A percentile compares a stretch with the other conserved stretches of the same genome.
Conservation (phyloP, 495 filamentous ascomycete genomes). For the Friedmanniomyces endolithicus region DNA sequence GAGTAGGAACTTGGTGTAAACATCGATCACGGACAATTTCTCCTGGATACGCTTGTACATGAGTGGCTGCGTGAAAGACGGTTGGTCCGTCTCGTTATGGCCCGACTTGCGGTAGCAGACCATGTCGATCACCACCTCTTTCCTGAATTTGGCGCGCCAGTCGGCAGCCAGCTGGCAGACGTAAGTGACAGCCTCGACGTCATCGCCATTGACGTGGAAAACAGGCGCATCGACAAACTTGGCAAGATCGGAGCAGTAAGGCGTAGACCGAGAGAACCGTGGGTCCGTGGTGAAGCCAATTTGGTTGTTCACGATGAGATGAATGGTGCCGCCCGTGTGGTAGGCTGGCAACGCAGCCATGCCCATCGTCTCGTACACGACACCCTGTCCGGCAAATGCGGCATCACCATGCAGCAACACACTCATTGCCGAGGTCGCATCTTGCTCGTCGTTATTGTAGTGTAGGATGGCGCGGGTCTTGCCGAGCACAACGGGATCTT, state of each 20-base stretch:
- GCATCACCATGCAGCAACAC: slow-evolving; percentile 94
- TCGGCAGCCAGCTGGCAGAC: slow-evolving; percentile 93
- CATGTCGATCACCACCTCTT: slow-evolving; percentile 92
- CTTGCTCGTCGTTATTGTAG: slow-evolving; percentile 91
- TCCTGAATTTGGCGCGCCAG: slow-evolving; percentile 95
- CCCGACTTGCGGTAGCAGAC: slow-evolving; percentile 98
- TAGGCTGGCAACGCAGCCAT: slow-evolving; percentile 91
- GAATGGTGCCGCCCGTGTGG: slow-evolving; percentile 94
- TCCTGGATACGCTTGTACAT: slow-evolving; percentile 96
- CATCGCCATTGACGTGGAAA: slow-evolving; percentile 97
- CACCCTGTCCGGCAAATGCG: slow-evolving; percentile 87
- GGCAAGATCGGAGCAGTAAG: slow-evolving; percentile 98
- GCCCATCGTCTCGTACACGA: slow-evolving; percentile 97
- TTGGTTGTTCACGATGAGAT: slow-evolving; percentile 98
- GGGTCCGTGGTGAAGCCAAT: slow-evolving; percentile 99
- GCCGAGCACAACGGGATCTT: slow-evolving; percentile 93
- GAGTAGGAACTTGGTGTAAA: slow-evolving; percentile 78
- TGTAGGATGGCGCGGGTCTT: slow-evolving; percentile 97
- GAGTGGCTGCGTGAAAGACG: slow-evolving; percentile 95
- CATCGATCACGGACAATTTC: slow-evolving; percentile 68
- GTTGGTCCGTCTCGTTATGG: slow-evolving; percentile 99
- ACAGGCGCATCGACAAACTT: slow-evolving; percentile 97
- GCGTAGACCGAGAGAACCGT: slow-evolving; percentile 88
- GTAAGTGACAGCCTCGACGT: slow-evolving; percentile 96
- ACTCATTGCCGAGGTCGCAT: slow-evolving; percentile 82